Percentiles rank a stretch among this genome's conserved stretches.
Conservation (phyloP, 2,329 filamentous ascomycete genomes). For the Tricladium varicosporioides region DNA sequence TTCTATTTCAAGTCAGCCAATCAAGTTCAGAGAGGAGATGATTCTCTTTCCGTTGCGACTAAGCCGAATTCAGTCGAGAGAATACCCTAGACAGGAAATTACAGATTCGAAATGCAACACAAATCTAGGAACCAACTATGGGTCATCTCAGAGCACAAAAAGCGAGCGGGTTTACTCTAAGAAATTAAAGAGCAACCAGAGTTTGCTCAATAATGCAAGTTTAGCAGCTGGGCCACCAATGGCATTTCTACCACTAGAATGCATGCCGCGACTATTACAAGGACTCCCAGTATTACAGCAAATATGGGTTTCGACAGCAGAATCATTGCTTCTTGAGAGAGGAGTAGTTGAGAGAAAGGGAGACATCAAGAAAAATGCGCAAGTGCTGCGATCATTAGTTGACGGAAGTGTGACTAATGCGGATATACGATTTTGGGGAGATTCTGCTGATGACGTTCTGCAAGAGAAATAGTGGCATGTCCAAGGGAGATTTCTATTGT, state of each 20-base stretch:
- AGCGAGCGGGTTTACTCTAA: too few species aligned
- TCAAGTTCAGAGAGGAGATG: background rate
- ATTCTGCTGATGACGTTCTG: background rate
- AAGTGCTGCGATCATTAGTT: slow-evolving; percentile 2
- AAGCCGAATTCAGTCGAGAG: background rate
- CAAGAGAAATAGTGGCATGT: too few species aligned
- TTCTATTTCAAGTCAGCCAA: background rate
- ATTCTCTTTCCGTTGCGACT: background rate
- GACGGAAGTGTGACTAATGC: background rate
- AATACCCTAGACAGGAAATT: background rate
- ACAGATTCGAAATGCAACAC: background rate
- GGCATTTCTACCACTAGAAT: background rate
- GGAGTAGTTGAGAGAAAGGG: slow-evolving; percentile 3
- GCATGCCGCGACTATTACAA: background rate
- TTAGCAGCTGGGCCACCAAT: background rate
- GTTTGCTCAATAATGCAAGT: background rate
- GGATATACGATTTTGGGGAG: slow-evolving; percentile 6
- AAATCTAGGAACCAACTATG: too few species aligned
- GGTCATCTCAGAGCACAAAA: background rate
- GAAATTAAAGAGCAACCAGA: background rate
- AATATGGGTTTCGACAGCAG: slow-evolving; percentile 10
- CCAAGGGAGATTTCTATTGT: too few species aligned
- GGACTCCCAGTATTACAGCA: slow-evolving; percentile 1
- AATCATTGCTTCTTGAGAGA: slow-evolving; percentile 6
- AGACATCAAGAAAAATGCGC: slow-evolving; percentile 10